Evolutionary conservation across 305 asterid genomes (phyloP), one percentile per base, ranked within the genome.

Genomic region (Fraxinus floribunda): DNA sequence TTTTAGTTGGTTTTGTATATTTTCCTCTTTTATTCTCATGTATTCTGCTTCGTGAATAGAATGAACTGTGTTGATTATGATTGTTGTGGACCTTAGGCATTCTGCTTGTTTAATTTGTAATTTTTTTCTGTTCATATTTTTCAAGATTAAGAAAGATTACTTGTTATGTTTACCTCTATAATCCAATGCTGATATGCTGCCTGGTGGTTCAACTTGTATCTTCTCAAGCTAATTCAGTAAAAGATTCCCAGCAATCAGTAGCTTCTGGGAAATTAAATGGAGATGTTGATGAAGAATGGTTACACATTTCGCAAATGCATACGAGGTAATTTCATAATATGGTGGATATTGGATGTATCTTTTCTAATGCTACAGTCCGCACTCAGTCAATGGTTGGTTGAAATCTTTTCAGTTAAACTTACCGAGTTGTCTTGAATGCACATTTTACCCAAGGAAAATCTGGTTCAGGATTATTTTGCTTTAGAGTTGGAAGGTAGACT

Each of bases 211-310:
- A 20, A 78, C 74, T 84, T 68, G 46, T 77, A 60, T 44, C 79
- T 74, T 82, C 66, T 18, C 70, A 84, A 90, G 96, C 79, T 82
- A 74, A 84, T 83, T 76, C 84, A 52, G 62, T n/a, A 68, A 83
- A 75, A 84, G 82, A 83, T 72, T 60, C 88, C 30, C 84, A 84
- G 77, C 90, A 78, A 76, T 64, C 81, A 81, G 93, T 89, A 84
- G 85, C 85, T 79, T 84, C 94, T 46, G 89, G 74, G 70, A 79
- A 81, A 85, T 85, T 89, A 75, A 80, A 80, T 82, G 93, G 85
- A 57, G 94, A 91, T 79, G 74, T 79, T 78, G 98, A 96, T 83
- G 92, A 93, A 82, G 97, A 94, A 84, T 96, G 98, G 99, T 38
- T 83, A 79, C 90, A 62, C 87, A 92, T 96, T 79, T 90, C 90